These are phyloP conservation scores for Chaetomium fimeti DNA, from an alignment of 495 filamentous ascomycete genomes.

Conservation along the genomic window DNA sequence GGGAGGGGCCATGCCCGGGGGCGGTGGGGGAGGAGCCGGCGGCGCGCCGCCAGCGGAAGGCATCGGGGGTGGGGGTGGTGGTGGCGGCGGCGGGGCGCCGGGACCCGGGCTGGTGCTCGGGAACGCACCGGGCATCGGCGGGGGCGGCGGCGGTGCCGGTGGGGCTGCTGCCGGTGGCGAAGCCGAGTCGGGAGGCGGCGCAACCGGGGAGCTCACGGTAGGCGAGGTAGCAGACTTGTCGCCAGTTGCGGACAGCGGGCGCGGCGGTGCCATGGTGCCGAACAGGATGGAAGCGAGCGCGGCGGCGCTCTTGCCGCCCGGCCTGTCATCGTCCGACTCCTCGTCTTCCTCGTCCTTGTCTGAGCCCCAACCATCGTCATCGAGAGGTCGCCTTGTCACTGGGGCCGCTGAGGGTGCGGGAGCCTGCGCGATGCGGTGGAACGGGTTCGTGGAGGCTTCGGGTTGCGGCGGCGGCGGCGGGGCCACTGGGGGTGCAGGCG, in stretches of 20 bases:
- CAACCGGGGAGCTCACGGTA: constrained; percentile 40
- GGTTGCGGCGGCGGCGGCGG: constrained; percentile 45
- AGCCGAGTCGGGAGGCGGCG: constrained; percentile 41
- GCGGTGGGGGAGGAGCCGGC: constrained; percentile 41
- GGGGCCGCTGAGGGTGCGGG: constrained; percentile 39
- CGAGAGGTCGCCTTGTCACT: constrained; percentile 41
- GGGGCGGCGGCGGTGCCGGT: constrained; percentile 49
- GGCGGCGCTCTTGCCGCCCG: constrained; percentile 77
- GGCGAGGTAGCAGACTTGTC: constrained; percentile 58
- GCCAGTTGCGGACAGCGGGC: constrained; percentile 79
- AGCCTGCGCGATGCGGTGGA: constrained; percentile 78
- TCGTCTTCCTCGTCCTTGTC: constrained; percentile 76
- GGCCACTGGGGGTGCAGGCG: constrained; percentile 44
- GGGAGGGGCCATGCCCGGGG: constrained; percentile 49
- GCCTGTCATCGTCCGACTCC: constrained; percentile 62
- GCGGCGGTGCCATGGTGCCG: constrained; percentile 93
- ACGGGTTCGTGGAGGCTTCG: constrained; percentile 84
- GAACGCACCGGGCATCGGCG: constrained; percentile 44
- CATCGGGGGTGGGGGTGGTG: constrained; percentile 50
- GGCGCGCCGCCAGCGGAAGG: constrained; percentile 50
- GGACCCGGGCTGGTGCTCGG: constrained; percentile 20
- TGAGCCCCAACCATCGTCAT: constrained; percentile 86
- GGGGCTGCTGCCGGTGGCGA: constrained; percentile 36
- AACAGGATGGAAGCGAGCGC: constrained; percentile 92
- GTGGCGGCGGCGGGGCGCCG: constrained; percentile 29